Evolutionary conservation across 1,284 basidiomycete genomes (phyloP), one percentile per base, ranked within the genome.

Genomic region (Ustilago xerochloae): DNA sequence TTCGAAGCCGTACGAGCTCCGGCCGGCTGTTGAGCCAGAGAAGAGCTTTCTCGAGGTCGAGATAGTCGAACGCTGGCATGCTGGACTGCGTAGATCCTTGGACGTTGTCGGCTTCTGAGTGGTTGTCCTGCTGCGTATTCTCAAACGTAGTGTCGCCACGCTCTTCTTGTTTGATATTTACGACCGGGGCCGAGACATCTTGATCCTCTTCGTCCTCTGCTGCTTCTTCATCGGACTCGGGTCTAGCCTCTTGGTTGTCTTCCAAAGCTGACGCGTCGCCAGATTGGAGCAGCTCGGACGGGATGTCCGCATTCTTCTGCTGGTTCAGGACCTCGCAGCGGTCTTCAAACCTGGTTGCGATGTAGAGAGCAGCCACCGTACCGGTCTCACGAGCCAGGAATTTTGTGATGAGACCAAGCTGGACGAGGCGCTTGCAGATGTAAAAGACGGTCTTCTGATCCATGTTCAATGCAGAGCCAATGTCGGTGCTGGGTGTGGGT

Each of bases 381-480:
- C 77, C 77, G 24, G 74, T 77, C 47, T 81, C 78, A n/a, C 60
- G 74, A 30, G 78, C 78, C 6, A 70, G 58, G 66, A 81, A 61
- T 49, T 78, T 78, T 53, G 41, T 65, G 56, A 69, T 52, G 24
- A 70, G 67, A 20, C 54, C 51, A 30, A 51, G 59, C 18, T 81
- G 63, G 52, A 72, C 57, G 41, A 79, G 75, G 20, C 63, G 59
- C 46, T 81, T 79, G 60, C 74, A 76, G 0, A 81, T 61, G 62
- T 81, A 94, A 81, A 93, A 93, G 75, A 92, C 92, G 1, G 92
- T 91, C 85, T 94, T 94, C 79, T 93, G 92, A 80, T 94, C 93
- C 78, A 94, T 93, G 46, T 89, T 89, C n/a, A 92, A 90, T 74
- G 88, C 87, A 72, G 89, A 88, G 36, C 92, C 92, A 12, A 96